A percentile compares a stretch with the other conserved stretches of the same genome.
phyloP scores from a whole-genome alignment of 768 basidiomycete genomes.

The Mycena crocata region DNA sequence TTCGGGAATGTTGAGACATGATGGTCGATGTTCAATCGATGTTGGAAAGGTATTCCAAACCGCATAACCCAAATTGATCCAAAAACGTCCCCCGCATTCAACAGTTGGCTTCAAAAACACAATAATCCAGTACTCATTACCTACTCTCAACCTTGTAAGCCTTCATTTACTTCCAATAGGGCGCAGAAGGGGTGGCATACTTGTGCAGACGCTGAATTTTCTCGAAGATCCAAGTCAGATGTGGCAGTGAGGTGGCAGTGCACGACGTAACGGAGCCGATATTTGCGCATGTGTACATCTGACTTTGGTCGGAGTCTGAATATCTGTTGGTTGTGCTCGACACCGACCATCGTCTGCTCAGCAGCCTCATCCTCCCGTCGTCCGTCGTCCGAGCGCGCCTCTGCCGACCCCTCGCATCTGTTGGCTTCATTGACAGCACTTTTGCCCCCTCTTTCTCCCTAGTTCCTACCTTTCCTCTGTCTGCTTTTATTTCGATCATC shows the following conservation, averaged over 20 bases:
- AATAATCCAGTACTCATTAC: too few relatives aligned
- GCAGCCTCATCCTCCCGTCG: constrained; percentile 12
- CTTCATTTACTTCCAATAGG: too few relatives aligned
- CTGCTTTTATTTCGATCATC: constrained; percentile 21
- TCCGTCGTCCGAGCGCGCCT: constrained; percentile 26
- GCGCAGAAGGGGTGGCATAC: too few relatives aligned
- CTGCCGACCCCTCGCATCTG: constrained; percentile 25
- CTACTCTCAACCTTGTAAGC: too few relatives aligned
- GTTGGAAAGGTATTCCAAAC: too few relatives aligned
- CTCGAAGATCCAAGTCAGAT: neutral
- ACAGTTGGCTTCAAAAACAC: too few relatives aligned
- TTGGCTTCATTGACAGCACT: constrained; percentile 36
- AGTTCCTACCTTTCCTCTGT: constrained; percentile 9
- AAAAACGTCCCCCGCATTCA: too few relatives aligned
- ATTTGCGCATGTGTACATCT: neutral
- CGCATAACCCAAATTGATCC: too few relatives aligned
- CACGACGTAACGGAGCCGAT: constrained; percentile 8
- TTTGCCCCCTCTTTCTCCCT: constrained; percentile 3
- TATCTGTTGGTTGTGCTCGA: constrained; percentile 18
- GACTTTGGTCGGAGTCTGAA: constrained; percentile 10
- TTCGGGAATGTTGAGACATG: neutral
- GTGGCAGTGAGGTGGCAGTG: neutral
- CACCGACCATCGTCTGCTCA: constrained; percentile 21
- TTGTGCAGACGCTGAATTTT: too few relatives aligned
- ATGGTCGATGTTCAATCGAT: too few relatives aligned